phyloP scores from a whole-genome alignment of 257 asterid genomes.

The Nicotiana paniculata region DNA sequence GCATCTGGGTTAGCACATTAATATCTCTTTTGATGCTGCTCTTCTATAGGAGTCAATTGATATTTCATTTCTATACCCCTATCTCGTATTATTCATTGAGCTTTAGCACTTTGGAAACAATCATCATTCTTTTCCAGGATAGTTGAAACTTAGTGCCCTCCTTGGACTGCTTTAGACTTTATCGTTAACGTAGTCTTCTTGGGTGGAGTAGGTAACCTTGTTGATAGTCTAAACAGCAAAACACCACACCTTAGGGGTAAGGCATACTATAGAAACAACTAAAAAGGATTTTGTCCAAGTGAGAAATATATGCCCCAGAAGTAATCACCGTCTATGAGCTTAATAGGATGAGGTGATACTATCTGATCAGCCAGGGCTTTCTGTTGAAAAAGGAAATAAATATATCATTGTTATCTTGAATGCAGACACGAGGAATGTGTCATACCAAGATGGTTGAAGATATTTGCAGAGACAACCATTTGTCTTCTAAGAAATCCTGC shows the following conservation, averaged over 20 bases:
- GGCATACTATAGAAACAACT: background rate
- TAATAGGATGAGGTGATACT: background rate
- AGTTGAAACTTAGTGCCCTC: background rate
- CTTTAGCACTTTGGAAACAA: background rate
- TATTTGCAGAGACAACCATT: background rate
- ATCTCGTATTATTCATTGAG: background rate
- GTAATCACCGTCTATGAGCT: background rate
- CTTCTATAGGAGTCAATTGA: background rate
- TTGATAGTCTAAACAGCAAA: background rate
- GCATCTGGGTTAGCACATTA: conserved; percentile 83
- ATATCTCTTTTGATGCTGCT: background rate
- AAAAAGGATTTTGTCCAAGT: background rate
- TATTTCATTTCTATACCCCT: background rate
- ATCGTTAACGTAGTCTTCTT: background rate
- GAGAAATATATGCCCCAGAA: background rate
- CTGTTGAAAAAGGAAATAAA: background rate
- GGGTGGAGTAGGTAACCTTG: background rate
- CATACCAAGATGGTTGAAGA: background rate
- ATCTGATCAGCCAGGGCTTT: background rate
- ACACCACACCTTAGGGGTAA: background rate
- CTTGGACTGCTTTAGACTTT: background rate
- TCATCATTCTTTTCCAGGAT: background rate
- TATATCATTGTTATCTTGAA: background rate
- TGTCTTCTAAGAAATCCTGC: background rate
- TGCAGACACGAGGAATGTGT: background rate